A percentile compares a stretch with the other conserved stretches of the same genome.
These are phyloP conservation scores for Salix purpurea DNA, from an alignment of 345 rosid species.

Conservation along the genomic window DNA sequence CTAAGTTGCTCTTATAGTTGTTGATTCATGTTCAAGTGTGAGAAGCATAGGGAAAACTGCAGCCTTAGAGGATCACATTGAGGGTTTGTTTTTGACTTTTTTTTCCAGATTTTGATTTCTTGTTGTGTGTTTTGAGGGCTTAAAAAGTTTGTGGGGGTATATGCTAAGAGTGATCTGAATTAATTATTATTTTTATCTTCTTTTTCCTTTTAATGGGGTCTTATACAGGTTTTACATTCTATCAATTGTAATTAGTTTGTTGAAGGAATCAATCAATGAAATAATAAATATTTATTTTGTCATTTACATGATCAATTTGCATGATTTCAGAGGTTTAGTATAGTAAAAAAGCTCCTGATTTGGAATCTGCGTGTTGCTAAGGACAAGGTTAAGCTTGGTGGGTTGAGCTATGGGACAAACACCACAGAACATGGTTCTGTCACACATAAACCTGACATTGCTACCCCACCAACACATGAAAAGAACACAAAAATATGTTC, in stretches of 20 bases:
- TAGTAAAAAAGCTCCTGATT: not conserved
- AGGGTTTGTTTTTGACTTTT: not conserved
- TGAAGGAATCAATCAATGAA: slow-evolving; percentile 7
- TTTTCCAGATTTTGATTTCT: slow-evolving; percentile 2
- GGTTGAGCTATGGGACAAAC: not conserved
- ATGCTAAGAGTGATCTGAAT: not conserved
- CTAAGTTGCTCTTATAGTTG: slow-evolving; percentile 1
- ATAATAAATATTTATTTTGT: not conserved
- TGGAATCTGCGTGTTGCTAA: slow-evolving; percentile 7
- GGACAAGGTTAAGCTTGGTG: slow-evolving; percentile 6
- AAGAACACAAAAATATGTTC: not conserved
- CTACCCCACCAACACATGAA: not conserved
- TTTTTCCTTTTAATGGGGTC: not conserved
- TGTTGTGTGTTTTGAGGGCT: not conserved
- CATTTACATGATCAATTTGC: slow-evolving; percentile 1
- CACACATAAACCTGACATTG: not conserved
- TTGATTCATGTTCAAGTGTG: slow-evolving; percentile 2
- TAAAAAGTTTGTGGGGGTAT: not conserved
- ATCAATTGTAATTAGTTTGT: slow-evolving; percentile 20
- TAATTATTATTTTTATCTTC: not conserved
- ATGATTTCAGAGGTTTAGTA: not conserved
- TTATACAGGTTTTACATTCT: not conserved
- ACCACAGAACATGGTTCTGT: slow-evolving; percentile 12
- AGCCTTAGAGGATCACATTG: not conserved
- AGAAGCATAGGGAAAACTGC: not conserved